Conservation (phyloP, 2,329 filamentous ascomycete species). For the Fusarium haematococcum region DNA sequence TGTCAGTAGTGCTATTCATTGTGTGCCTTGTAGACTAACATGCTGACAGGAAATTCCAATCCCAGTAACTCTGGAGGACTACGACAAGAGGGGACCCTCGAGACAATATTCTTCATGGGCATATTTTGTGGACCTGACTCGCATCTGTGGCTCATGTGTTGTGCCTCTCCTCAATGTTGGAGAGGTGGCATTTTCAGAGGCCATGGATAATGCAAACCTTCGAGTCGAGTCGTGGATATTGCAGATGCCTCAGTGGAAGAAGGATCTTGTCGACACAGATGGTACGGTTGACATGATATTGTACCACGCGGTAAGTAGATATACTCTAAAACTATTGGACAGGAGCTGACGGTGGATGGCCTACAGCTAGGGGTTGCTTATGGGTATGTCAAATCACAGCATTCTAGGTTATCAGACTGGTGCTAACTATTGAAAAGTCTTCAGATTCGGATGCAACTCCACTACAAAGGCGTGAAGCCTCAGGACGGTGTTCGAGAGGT, state of each 20-base stretch:
- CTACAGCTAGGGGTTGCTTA: constrained; percentile 36
- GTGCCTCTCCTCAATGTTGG: constrained; percentile 25
- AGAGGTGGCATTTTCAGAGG: neutral
- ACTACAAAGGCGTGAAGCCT: constrained; percentile 2
- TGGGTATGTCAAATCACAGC: constrained; percentile 26
- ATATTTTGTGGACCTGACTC: constrained; percentile 35
- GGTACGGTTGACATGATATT: constrained; percentile 39
- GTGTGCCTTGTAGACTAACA: constrained; percentile 3
- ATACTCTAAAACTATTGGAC: neutral
- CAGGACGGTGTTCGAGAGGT: constrained; percentile 12
- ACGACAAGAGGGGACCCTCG: constrained; percentile 1
- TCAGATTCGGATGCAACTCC: constrained; percentile 37
- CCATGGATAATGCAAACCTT: constrained; percentile 29
- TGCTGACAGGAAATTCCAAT: constrained; percentile 25
- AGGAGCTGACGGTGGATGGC: constrained; percentile 10
- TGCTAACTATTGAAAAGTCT: constrained; percentile 20
- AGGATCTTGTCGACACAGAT: constrained; percentile 22
- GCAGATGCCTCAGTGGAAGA: constrained; percentile 25
- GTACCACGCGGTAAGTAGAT: constrained; percentile 39
- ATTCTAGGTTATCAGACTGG: neutral
- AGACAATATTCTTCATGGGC: constrained; percentile 39
- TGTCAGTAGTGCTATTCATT: constrained; percentile 12
- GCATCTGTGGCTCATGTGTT: constrained; percentile 33
- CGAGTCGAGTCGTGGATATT: constrained; percentile 34
- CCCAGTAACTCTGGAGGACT: constrained; percentile 28